Base-by-base conservation (phyloP, 192 early-diverging fungal genomes). In the Thamnidium elegans region DNA sequence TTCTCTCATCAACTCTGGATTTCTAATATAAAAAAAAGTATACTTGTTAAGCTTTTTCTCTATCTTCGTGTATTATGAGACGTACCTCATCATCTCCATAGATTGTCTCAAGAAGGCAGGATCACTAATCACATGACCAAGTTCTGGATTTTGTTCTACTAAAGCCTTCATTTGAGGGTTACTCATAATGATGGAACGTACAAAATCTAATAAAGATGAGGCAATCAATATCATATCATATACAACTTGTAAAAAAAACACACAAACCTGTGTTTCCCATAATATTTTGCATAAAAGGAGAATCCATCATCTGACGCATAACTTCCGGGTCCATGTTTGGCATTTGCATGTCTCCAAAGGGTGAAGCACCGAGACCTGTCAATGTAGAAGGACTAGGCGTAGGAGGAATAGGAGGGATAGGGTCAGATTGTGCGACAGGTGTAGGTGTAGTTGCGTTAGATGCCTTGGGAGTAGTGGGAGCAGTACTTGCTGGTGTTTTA, bases 1-100 rank as follows among this genome's bases (percentile, higher is more conserved):
- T 62, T 87, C 81, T 54, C 81, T 78, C 84, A 87, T 81, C 19
- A 84, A 60, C 51, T 83, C 80, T 9, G 85, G 85, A 54, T 87
- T 87, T 50, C 82, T 74, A 47, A 34, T n/a, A n/a, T n/a, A 56
- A 7, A 34, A 5, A 43, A 45, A 13, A 39, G 19, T 23, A 3
- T n/a, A 13, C 10, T 50, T 43, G 17, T 34, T 46, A 3, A 31
- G 20, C 5, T 15, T 43, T 20, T 19, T 20, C 39, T 51, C 30
- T 17, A 8, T 14, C 20, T 31, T 26, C 19, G 36, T 34, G 3
- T 21, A 21, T 32, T n/a, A n/a, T n/a, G n/a, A n/a, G 13, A 39
- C 47, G 55, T 65, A 74, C 74, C 74, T 62, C 74, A 76, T 76
- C 74, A 76, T 76, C 56, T 76, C 69, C 62, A 76, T 76, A 9